Percentiles rank a stretch among this genome's conserved stretches.
Evolutionary conservation across 768 basidiomycete species (phyloP).

Genomic region (Favolaschia claudopus): DNA sequence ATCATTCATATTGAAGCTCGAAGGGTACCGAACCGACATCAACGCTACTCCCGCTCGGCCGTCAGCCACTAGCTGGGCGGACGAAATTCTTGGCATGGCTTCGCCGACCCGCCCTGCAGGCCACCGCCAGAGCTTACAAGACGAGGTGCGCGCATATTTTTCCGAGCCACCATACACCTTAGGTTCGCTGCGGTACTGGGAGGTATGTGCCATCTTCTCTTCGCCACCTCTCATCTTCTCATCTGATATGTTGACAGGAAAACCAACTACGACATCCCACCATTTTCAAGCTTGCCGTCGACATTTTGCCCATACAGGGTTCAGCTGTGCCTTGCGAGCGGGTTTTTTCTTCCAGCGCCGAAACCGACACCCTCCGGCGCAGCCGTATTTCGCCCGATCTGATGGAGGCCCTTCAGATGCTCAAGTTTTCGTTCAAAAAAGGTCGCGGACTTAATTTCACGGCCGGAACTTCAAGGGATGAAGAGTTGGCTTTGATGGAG

Average conservation of each 20-base stretch:
- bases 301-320: conserved; percentile 3
- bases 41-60: conserved; percentile 4
- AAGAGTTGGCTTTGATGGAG: neutral
- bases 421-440: conserved; percentile 1
- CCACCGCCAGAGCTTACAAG: neutral
- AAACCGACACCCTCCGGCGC: conserved; percentile 4
- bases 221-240: neutral
- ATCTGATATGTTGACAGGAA: neutral
- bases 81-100: conserved; percentile 6
- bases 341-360: conserved; percentile 7
- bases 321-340: conserved; percentile 8
- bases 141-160: conserved; percentile 1
- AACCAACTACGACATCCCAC: conserved; percentile 15
- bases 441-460: conserved; percentile 3
- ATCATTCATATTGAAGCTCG: neutral
- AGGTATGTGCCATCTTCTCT: neutral
- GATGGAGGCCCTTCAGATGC: conserved; percentile 9
- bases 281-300: neutral
- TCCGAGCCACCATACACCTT: neutral
- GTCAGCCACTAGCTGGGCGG: neutral
- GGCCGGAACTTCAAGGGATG: neutral
- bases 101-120: neutral
- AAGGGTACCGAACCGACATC: neutral
- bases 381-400: neutral
- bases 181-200: conserved; percentile 8